Percentiles rank a stretch among this genome's conserved stretches.
Evolutionary conservation across 192 early-diverging fungal genomes (phyloP).

Genomic region (Coemansia umbellata): DNA sequence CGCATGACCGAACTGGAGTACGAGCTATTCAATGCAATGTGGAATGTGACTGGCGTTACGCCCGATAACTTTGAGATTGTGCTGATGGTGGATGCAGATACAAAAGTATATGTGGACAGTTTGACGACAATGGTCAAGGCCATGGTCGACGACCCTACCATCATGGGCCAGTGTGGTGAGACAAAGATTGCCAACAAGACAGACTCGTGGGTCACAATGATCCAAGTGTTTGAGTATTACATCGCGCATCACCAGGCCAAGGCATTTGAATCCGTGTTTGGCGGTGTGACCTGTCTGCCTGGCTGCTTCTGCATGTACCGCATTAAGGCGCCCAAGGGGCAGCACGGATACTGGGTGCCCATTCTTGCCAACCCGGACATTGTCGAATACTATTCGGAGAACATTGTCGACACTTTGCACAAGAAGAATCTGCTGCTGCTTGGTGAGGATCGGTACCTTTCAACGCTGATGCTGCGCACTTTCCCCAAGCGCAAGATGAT

Average conservation of each 20-base stretch:
- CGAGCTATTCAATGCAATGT: slow-evolving; percentile 75
- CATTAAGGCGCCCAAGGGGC: slow-evolving; percentile 76
- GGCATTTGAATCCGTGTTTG: slow-evolving; percentile 83
- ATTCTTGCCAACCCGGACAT: slow-evolving; percentile 81
- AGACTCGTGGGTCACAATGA: slow-evolving; percentile 74
- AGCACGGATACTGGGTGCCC: slow-evolving; percentile 75
- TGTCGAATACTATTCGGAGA: slow-evolving; percentile 81
- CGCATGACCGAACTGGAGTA: slow-evolving; percentile 81
- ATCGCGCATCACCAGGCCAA: slow-evolving; percentile 79
- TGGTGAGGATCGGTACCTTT: slow-evolving; percentile 94
- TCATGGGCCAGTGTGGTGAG: slow-evolving; percentile 77
- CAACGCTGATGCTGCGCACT: slow-evolving; percentile 89
- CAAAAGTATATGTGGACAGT: slow-evolving; percentile 75
- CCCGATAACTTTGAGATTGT: slow-evolving; percentile 75
- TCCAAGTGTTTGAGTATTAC: slow-evolving; percentile 87
- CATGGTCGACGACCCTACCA: slow-evolving; percentile 66
- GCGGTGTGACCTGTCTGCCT: slow-evolving; percentile 78
- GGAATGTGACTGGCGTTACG: slow-evolving; percentile 65
- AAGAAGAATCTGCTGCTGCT: slow-evolving; percentile 90
- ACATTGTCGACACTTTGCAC: slow-evolving; percentile 83
- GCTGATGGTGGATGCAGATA: slow-evolving; percentile 84
- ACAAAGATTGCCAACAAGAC: slow-evolving; percentile 80
- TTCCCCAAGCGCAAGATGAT: slow-evolving; percentile 96
- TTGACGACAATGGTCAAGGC: slow-evolving; percentile 65
- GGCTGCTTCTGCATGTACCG: slow-evolving; percentile 88